phyloP scores from a whole-genome alignment of 2,329 filamentous ascomycete genomes.

The Cercospora sp. region DNA sequence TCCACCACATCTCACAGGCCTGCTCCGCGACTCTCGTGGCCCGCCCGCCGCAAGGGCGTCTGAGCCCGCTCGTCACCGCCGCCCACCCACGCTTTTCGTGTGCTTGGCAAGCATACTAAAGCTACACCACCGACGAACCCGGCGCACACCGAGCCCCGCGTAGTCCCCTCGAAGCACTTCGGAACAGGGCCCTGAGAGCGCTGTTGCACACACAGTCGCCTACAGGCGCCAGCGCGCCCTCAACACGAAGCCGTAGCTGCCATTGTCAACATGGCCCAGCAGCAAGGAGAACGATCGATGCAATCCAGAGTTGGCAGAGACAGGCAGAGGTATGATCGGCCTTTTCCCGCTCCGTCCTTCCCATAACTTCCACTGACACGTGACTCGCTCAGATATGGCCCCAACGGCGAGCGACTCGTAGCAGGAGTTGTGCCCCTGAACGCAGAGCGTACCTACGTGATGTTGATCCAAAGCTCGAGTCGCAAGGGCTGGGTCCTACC shows the following conservation, averaged over 20 bases:
- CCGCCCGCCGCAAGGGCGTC: constrained; percentile 54
- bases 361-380: constrained; percentile 22
- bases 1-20: constrained; percentile 33
- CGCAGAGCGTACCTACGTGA: constrained; percentile 79
- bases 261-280: constrained; percentile 44
- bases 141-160: background rate
- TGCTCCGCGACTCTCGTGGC: constrained; percentile 45
- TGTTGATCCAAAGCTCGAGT: constrained; percentile 89
- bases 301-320: constrained; percentile 73
- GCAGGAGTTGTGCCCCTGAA: constrained; percentile 92
- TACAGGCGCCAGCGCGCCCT: background rate
- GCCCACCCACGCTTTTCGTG: constrained; percentile 13
- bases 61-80: constrained; percentile 41
- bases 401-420: constrained; percentile 89
- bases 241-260: constrained; percentile 1
- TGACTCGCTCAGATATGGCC: constrained; percentile 70
- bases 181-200: background rate
- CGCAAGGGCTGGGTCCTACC: constrained; percentile 94
- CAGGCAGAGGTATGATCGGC: constrained; percentile 63
- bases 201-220: background rate
- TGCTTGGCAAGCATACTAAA: constrained; percentile 21
- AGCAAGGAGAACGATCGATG: constrained; percentile 48
- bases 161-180: background rate
- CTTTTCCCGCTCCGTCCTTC: background rate
- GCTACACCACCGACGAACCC: background rate